These are phyloP conservation scores for Candida palmyrensis DNA, from an alignment of 805 yeast species.

Conservation along the genomic window DNA sequence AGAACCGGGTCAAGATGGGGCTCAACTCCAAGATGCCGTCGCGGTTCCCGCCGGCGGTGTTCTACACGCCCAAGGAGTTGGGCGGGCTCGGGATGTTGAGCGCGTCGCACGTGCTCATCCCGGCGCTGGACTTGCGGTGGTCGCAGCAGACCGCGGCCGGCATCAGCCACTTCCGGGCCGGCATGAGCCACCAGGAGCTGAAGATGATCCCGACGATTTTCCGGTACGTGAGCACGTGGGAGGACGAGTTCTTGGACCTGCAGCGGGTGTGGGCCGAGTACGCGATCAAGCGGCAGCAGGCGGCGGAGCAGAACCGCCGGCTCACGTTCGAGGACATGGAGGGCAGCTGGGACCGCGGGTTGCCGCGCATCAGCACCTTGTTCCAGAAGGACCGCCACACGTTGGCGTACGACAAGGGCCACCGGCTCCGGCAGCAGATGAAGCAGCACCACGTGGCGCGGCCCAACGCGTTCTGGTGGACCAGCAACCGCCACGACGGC, in stretches of 20 bases:
- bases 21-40: conserved; percentile 98
- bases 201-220: conserved; percentile 89
- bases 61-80: conserved; percentile 93
- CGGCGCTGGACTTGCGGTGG: conserved; percentile 88
- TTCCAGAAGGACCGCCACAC: conserved; percentile 95
- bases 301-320: conserved; percentile 77
- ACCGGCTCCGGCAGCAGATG: conserved; percentile 76
- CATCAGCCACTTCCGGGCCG: conserved; percentile 88
- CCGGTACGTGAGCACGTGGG: conserved; percentile 94
- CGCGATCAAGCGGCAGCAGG: conserved; percentile 84
- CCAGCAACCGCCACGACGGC: conserved; percentile 89
- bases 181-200: conserved; percentile 79
- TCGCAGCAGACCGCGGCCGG: conserved; percentile 93
- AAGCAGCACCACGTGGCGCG: conserved; percentile 67
- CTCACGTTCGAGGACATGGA: conserved; percentile 91
- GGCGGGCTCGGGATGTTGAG: conserved; percentile 98
- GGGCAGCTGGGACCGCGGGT: conserved; percentile 93
- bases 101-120: conserved; percentile 93
- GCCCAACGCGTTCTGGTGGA: conserved; percentile 95
- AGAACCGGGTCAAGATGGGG: conserved; percentile 91
- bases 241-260: conserved; percentile 88
- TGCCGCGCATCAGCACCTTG: conserved; percentile 91
- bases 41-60: conserved; percentile 97
- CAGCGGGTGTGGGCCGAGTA: conserved; percentile 98
- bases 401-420: conserved; percentile 91